Percentiles rank a stretch among this genome's conserved stretches.
Conservation (phyloP, 805 yeast genomes). For the Saccharomycopsis synnaedendra region DNA sequence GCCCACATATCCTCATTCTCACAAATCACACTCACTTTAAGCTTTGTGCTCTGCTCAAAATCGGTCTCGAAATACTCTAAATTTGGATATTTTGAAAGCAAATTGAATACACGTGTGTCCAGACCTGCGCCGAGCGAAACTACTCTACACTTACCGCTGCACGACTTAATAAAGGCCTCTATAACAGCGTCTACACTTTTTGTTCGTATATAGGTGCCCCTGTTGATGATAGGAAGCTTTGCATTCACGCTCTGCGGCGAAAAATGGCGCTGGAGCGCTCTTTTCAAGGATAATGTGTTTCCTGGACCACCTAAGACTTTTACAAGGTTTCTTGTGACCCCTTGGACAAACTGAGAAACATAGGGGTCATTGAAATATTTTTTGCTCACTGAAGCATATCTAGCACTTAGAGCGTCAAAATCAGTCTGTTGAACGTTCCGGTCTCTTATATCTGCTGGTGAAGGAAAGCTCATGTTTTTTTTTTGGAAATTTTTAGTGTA, state of each 20-base stretch:
- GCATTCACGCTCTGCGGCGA: constrained; percentile 21
- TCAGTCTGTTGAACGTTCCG: constrained; percentile 44
- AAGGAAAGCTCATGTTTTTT: no score
- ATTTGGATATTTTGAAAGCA: constrained; percentile 25
- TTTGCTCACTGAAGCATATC: constrained; percentile 31
- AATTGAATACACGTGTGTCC: constrained; percentile 53
- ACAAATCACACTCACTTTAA: constrained; percentile 40
- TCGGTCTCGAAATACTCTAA: constrained; percentile 51
- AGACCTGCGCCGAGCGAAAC: constrained; percentile 76
- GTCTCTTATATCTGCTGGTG: constrained; percentile 20
- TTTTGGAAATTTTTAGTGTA: no score
- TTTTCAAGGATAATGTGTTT: constrained; percentile 14
- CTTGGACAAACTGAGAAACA: constrained; percentile 25
- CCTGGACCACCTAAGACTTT: constrained; percentile 22
- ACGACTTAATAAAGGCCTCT: constrained; percentile 23
- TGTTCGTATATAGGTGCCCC: constrained; percentile 49
- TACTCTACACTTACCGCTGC: constrained; percentile 28
- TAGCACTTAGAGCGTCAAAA: constrained; percentile 46
- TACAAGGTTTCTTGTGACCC: constrained; percentile 18
- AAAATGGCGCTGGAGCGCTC: constrained; percentile 13
- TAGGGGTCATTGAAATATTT: constrained; percentile 36
- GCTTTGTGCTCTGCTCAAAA: constrained; percentile 39
- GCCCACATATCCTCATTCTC: constrained; percentile 16
- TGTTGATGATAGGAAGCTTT: constrained; percentile 48
- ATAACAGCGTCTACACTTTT: constrained; percentile 31